These are phyloP conservation scores for Musa itinerans DNA, from an alignment of 176 grass and related monocot species.

Conservation along the genomic window DNA sequence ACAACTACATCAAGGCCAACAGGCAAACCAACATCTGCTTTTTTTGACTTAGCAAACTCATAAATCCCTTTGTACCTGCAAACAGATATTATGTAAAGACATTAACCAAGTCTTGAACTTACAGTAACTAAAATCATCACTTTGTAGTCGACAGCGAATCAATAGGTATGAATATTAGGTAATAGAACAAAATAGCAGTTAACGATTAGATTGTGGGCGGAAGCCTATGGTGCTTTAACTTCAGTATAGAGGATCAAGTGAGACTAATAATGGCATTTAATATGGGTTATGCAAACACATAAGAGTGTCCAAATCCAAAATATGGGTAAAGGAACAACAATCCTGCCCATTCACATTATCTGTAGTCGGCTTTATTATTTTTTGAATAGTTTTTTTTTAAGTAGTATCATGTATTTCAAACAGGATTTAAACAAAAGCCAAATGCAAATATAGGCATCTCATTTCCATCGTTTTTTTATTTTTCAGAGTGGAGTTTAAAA, in stretches of 20 bases:
- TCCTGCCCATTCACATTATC: background rate
- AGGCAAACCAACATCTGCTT: conserved; percentile 50
- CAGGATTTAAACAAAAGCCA: background rate
- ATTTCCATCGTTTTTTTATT: no score
- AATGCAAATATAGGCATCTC: background rate
- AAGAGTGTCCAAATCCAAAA: no score
- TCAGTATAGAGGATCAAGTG: no score
- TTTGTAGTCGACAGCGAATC: background rate
- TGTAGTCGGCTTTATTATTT: background rate
- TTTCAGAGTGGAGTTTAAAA: no score
- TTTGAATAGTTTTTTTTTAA: background rate
- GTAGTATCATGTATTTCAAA: background rate
- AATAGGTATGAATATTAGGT: no score
- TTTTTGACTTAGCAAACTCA: conserved; percentile 65
- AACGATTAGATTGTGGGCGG: no score
- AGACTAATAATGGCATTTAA: no score
- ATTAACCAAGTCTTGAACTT: background rate
- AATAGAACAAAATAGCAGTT: no score
- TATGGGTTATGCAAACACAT: no score
- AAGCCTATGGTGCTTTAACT: no score
- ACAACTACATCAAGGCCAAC: conserved; percentile 73
- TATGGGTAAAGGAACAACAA: background rate
- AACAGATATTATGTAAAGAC: background rate
- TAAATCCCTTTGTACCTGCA: conserved; percentile 87
- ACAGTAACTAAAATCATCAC: background rate